phyloP scores from a whole-genome alignment of 2,329 filamentous ascomycete genomes.

The Neofusicoccum ribis region DNA sequence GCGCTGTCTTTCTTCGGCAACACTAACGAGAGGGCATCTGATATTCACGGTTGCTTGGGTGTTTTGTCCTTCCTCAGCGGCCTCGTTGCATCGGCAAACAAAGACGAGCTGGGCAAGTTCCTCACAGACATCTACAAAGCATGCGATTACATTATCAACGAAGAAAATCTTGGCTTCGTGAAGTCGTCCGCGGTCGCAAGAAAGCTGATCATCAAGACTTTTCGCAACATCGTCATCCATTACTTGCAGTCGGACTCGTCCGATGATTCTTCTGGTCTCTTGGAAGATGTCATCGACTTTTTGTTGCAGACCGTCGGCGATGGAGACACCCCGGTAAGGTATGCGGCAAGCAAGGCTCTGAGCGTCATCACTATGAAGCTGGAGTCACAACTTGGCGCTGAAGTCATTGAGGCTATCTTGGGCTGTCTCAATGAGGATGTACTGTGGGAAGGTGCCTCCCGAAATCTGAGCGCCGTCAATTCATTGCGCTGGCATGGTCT shows the following conservation, averaged over 20 bases:
- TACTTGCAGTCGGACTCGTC: slow-evolving; percentile 50
- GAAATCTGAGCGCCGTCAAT: slow-evolving; percentile 74
- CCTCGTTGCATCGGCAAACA: slow-evolving; percentile 69
- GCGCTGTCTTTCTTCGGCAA: slow-evolving; percentile 62
- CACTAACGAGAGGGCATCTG: slow-evolving; percentile 41
- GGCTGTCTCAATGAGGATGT: slow-evolving; percentile 66
- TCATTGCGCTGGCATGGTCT: slow-evolving; percentile 89
- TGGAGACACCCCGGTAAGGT: slow-evolving; percentile 84
- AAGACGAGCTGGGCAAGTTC: slow-evolving; percentile 70
- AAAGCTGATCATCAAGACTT: slow-evolving; percentile 82
- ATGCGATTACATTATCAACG: slow-evolving; percentile 60
- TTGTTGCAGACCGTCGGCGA: slow-evolving; percentile 78
- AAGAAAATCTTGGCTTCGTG: slow-evolving; percentile 56
- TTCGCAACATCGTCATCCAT: slow-evolving; percentile 71
- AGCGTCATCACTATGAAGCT: slow-evolving; percentile 83
- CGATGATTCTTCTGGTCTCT: slow-evolving; percentile 37
- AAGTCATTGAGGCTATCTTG: slow-evolving; percentile 85
- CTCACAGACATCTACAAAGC: slow-evolving; percentile 66
- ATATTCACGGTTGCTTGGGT: slow-evolving; percentile 76
- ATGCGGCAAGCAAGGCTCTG: slow-evolving; percentile 89
- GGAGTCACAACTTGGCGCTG: slow-evolving; percentile 74
- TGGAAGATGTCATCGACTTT: slow-evolving; percentile 81
- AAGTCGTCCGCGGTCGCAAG: slow-evolving; percentile 75
- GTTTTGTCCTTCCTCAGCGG: slow-evolving; percentile 77
- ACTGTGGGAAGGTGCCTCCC: slow-evolving; percentile 52